A percentile compares a stretch with the other conserved stretches of the same genome.
These are phyloP conservation scores for Fusarium sp. DNA, from an alignment of 2,329 filamentous ascomycete species.

Conservation along the genomic window DNA sequence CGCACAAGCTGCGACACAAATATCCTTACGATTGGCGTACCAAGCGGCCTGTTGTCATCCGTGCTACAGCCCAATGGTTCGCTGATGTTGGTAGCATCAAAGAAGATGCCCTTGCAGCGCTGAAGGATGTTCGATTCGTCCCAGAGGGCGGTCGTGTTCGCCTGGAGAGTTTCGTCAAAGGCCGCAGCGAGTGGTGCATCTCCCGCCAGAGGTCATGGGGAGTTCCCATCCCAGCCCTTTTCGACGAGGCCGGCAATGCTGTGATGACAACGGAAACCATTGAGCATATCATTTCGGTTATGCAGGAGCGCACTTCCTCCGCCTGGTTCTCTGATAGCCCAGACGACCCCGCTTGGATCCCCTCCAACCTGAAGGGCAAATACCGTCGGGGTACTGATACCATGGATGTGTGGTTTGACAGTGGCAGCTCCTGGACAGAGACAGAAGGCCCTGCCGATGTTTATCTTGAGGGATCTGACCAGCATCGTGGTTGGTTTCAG, in stretches of 20 bases:
- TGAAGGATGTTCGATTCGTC: conserved; percentile 81
- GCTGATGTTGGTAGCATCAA: conserved; percentile 91
- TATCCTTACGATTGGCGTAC: conserved; percentile 99
- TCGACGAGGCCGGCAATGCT: conserved; percentile 77
- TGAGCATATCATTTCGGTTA: conserved; percentile 83
- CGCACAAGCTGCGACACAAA: conserved; percentile 84
- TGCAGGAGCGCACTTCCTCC: conserved; percentile 84
- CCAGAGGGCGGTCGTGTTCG: conserved; percentile 80
- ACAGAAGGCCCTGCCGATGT: conserved; percentile 76
- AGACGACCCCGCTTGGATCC: conserved; percentile 83
- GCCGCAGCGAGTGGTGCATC: conserved; percentile 96
- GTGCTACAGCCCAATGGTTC: conserved; percentile 98
- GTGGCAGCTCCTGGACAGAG: conserved; percentile 90
- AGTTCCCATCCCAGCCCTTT: conserved; percentile 93
- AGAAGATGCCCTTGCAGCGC: conserved; percentile 74
- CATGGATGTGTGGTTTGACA: conserved; percentile 99
- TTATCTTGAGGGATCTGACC: conserved; percentile 94
- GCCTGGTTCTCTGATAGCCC: conserved; percentile 91
- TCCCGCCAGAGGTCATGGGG: conserved; percentile 97
- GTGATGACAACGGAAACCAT: conserved; percentile 85
- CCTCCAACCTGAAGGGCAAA: conserved; percentile 68
- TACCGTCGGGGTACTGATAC: conserved; percentile 89
- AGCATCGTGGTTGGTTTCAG: conserved; percentile 98
- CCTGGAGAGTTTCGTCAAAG: conserved; percentile 86
- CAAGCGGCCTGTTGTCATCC: conserved; percentile 89